A percentile compares a stretch with the other conserved stretches of the same genome.
Conservation (phyloP, 2,329 filamentous ascomycete genomes). For the Leptographium lundbergii region DNA sequence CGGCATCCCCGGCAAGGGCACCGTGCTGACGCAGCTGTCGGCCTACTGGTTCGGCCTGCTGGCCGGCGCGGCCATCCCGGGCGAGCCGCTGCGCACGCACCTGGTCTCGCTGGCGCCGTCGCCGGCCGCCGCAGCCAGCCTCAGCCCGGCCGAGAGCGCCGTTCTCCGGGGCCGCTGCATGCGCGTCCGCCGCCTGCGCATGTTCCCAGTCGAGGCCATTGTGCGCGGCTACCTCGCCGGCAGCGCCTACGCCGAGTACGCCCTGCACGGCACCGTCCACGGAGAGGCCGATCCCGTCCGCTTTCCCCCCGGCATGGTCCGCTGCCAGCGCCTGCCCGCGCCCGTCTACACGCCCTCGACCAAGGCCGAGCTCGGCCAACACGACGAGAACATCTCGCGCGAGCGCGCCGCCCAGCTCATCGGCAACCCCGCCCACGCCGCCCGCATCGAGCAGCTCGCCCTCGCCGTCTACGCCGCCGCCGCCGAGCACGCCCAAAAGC, state of each 20-base stretch:
- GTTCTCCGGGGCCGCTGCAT: constrained; percentile 56
- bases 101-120: constrained; percentile 31
- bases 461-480: constrained; percentile 51
- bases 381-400: constrained; percentile 77
- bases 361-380: constrained; percentile 66
- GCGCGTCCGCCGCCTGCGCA: constrained; percentile 60
- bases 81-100: constrained; percentile 31
- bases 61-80: constrained; percentile 25
- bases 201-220: constrained; percentile 72
- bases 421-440: constrained; percentile 49
- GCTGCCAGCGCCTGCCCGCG: constrained; percentile 55
- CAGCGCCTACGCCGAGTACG: constrained; percentile 69
- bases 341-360: constrained; percentile 70
- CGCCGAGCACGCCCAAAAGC: constrained; percentile 47
- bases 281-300: constrained; percentile 36
- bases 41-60: constrained; percentile 44
- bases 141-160: constrained; percentile 31
- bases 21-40: constrained; percentile 32
- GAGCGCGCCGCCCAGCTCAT: constrained; percentile 51
- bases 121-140: too few relatives aligned
- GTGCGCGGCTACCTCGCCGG: constrained; percentile 88
- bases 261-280: constrained; percentile 63
- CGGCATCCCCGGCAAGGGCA: constrained; percentile 40
- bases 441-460: constrained; percentile 51
- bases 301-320: constrained; percentile 48